Base-by-base conservation (phyloP, 176 grass and related monocot species). In the Ensete glaucum region DNA sequence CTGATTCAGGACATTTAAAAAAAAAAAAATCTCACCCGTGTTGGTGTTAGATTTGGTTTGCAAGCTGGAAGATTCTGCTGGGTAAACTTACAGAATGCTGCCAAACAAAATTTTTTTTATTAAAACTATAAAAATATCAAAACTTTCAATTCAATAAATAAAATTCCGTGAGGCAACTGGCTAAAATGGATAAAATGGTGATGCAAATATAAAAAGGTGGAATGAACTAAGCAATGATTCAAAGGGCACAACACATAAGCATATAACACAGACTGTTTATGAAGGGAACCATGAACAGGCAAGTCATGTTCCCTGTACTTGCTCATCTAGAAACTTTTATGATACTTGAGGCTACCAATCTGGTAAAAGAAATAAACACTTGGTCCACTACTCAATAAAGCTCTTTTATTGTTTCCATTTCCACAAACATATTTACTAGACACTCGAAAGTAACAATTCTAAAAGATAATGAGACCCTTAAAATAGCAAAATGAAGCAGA, bases 11-110 rank as follows among this genome's bases (percentile, higher is more conserved):
- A 67, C 78, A 43, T 67, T 52, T 52, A 54, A 2, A n/a, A 49
- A 12, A 49, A 50, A 55, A 79, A 53, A 25, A 23, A 87, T 63
- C 84, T 89, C 85, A 99, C 95, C 74, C 74, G 86, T 80, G 90
- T 84, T 74, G 90, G 76, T 66, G 95, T 89, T 72, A 91, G 89
- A 87, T 84, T 82, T 0, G 86, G 88, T 59, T 89, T 99, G 86
- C 95, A 99, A 80, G 88, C 76, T 62, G 90, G 84, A 76, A 99
- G 86, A 74, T 94, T 93, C 77, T 99, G 90, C 79, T 99, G 88
- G 69, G 91, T 99, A 67, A 99, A 99, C 53, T 48, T 89, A 78
- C 91, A 87, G 64, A 89, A 87, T 64, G 89, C 90, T 91, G 84
- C 26, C 85, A 83, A 81, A 79, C 9, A 19, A 87, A 8, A 48